Percentiles rank a stretch among this genome's conserved stretches.
These are phyloP conservation scores for Talaromyces sp. DNA, from an alignment of 2,329 filamentous ascomycete species.

Conservation along the genomic window DNA sequence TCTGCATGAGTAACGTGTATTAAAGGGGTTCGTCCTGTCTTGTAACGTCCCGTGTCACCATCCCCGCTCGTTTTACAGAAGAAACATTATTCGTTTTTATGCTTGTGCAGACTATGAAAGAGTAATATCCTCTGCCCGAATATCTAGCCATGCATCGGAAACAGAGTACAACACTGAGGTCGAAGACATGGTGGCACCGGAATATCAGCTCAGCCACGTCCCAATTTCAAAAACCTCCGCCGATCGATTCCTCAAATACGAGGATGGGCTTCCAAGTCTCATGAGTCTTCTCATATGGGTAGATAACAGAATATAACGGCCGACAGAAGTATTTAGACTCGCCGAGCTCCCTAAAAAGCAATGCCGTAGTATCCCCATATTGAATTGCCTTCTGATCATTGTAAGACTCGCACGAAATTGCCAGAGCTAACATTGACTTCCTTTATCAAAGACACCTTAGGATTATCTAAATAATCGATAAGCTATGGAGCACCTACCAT, in stretches of 20 bases:
- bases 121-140: not conserved
- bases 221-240: not conserved
- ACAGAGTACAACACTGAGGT: not conserved
- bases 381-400: not conserved
- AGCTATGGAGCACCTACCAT: slow-evolving; percentile 17
- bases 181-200: not conserved
- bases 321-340: not conserved
- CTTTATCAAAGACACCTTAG: not conserved
- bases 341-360: not conserved
- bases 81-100: not conserved
- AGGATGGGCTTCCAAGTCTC: not conserved
- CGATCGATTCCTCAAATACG: not conserved
- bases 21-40: not conserved
- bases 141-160: not conserved
- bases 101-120: not conserved
- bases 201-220: not conserved
- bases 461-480: not conserved
- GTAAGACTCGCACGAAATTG: not conserved
- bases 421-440: too few relatives aligned
- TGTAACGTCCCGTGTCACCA: not conserved
- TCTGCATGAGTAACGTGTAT: not conserved
- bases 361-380: not conserved
- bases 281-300: not conserved
- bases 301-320: too few relatives aligned
- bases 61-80: not conserved